Base-by-base conservation (phyloP, 495 filamentous ascomycete genomes). In the Aspergillus asperescens region DNA sequence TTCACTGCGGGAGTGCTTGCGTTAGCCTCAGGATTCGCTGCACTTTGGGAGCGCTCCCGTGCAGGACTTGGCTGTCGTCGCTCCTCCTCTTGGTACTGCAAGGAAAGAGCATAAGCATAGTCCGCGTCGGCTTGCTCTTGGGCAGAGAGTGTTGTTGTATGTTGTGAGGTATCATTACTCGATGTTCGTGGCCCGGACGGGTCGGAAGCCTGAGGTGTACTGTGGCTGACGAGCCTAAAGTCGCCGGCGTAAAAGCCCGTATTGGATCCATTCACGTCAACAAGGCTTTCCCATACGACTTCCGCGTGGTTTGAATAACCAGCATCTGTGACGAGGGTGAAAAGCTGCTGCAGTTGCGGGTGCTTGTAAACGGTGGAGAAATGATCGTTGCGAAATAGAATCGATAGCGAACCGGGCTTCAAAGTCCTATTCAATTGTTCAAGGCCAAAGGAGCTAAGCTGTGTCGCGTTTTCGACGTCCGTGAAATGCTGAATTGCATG, bases 311-410 rank as follows among this genome's bases (percentile, higher is more conserved):
- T 77, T 7, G 87, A 83, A 59, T 92, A 98, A 13, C 93, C 93
- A 12, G 86, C 85, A 68, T 98, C 93, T 7, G 93, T 98, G 20
- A 98, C 89, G 15, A 97, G 66, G 0, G 86, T 88, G 50, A 87
- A 77, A 0, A 98, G 76, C 54, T 84, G 77, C 4, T 77, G 66
- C 0, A 86, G 85, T 24, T 80, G 72, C 0, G 90, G 89, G 55
- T 93, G 73, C 52, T 89, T 83, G 64, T 96, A 95, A 0, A 98
- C 63, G 0, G 93, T 97, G 24, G 86, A 86, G 62, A 98, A 98
- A 68, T 98, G 93, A 60, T 97, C 92, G 56, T 98, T 98, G 27
- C 93, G 81, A 72, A 98, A 98, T 2, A 97, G 68, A 42, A 98
- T 97, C 0, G 87, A 88, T 7, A 95, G 75, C 0, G 84, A 80